phyloP scores from a whole-genome alignment of 139 green algal genomes.

The Micractinium sp. region DNA sequence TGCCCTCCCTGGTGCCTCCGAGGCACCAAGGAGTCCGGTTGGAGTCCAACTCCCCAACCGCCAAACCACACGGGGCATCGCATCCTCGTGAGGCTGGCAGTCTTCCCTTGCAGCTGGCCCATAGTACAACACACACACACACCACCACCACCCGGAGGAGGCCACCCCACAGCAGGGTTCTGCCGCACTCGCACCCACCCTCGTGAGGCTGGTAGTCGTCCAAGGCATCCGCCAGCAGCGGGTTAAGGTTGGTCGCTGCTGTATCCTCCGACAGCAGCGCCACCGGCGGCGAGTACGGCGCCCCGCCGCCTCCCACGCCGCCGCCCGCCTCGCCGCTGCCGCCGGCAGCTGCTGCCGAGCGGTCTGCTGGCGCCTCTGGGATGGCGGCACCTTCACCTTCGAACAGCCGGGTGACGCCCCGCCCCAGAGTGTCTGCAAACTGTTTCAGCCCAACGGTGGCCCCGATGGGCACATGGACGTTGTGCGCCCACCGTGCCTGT shows the following conservation, averaged over 20 bases:
- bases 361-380: not conserved
- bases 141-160: no score
- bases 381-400: not conserved
- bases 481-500: not conserved
- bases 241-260: conserved; percentile 12
- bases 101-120: no score
- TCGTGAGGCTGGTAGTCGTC: not conserved
- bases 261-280: not conserved
- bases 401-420: not conserved
- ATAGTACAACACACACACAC: not conserved
- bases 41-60: no score
- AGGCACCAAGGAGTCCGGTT: no score
- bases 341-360: not conserved
- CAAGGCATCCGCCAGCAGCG: conserved; percentile 1
- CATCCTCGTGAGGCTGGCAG: no score
- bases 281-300: not conserved
- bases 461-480: not conserved
- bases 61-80: no score
- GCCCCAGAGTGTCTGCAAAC: not conserved
- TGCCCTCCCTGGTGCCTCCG: no score
- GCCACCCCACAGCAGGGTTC: not conserved
- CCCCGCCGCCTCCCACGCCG: not conserved
- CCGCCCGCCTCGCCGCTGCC: not conserved
- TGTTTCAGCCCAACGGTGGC: not conserved
- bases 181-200: not conserved